A percentile compares a stretch with the other conserved stretches of the same genome.
Conservation (phyloP, 2,329 filamentous ascomycete species). For the Dactylellina sp. region DNA sequence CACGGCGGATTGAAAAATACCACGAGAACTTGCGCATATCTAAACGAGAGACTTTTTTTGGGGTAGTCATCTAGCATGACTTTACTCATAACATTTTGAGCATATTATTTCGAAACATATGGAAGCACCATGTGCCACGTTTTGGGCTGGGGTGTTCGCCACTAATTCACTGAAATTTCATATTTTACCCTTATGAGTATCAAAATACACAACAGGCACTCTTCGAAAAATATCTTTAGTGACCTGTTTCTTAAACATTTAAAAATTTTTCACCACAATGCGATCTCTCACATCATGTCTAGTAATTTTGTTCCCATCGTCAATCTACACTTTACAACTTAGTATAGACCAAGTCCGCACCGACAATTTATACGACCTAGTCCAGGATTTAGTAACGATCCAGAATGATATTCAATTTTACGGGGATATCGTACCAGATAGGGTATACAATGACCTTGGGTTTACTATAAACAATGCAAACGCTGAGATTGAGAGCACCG, state of each 20-base stretch:
- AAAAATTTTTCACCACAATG: too few relatives aligned
- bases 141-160: too few relatives aligned
- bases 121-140: too few relatives aligned
- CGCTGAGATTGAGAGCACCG: background rate
- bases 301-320: background rate
- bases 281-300: background rate
- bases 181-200: too few relatives aligned
- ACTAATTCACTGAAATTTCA: too few relatives aligned
- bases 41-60: too few relatives aligned
- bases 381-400: constrained; percentile 2
- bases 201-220: too few relatives aligned
- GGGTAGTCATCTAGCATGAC: background rate
- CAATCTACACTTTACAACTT: background rate
- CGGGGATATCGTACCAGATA: background rate
- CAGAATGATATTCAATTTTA: background rate
- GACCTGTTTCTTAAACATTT: too few relatives aligned
- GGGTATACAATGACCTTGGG: constrained; percentile 5
- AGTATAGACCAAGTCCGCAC: constrained; percentile 4
- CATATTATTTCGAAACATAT: constrained; percentile 9
- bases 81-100: constrained; percentile 15
- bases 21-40: background rate
- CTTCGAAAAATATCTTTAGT: too few relatives aligned
- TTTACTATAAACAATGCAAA: constrained; percentile 3
- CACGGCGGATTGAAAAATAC: too few relatives aligned
- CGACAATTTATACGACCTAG: constrained; percentile 10